These are phyloP conservation scores for Ophiostoma sp. DNA, from an alignment of 2,329 filamentous ascomycete genomes.

Conservation along the genomic window DNA sequence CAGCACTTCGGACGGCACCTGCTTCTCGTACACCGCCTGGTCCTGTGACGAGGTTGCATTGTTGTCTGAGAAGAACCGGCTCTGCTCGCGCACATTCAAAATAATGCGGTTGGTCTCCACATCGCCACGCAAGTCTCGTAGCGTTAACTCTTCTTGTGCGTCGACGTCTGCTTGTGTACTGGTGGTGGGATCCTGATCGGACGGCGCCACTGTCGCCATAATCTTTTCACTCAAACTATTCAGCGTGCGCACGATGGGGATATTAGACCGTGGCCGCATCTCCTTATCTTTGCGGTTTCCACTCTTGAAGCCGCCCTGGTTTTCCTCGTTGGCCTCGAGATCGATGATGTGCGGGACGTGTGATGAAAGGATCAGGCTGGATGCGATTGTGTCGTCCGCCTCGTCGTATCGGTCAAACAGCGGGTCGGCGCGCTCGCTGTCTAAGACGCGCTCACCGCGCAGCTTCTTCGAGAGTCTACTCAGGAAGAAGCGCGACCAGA, in stretches of 20 bases:
- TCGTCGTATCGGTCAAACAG: slow-evolving; percentile 83
- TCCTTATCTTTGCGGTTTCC: slow-evolving; percentile 88
- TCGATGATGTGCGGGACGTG: slow-evolving; percentile 88
- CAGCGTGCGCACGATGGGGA: slow-evolving; percentile 84
- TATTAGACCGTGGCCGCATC: slow-evolving; percentile 79
- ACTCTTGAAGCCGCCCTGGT: slow-evolving; percentile 76
- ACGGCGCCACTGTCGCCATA: slow-evolving; percentile 80
- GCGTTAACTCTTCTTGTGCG: slow-evolving; percentile 70
- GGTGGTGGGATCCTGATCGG: slow-evolving; percentile 67
- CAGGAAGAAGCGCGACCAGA: slow-evolving; percentile 94
- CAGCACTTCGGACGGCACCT: slow-evolving; percentile 69
- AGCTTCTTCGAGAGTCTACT: slow-evolving; percentile 88
- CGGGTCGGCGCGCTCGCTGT: slow-evolving; percentile 72
- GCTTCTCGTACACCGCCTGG: slow-evolving; percentile 61
- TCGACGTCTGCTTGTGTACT: slow-evolving; percentile 70
- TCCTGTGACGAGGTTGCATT: slow-evolving; percentile 50
- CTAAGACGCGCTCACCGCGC: slow-evolving; percentile 81
- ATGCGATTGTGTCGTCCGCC: slow-evolving; percentile 61
- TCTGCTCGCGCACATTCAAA: slow-evolving; percentile 86
- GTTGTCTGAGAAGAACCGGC: slow-evolving; percentile 71
- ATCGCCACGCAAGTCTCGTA: slow-evolving; percentile 78
- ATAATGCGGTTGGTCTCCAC: slow-evolving; percentile 74
- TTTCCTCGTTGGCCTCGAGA: slow-evolving; percentile 90
- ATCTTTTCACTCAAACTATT: slow-evolving; percentile 93
- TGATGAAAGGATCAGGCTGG: slow-evolving; percentile 57